Evolutionary conservation across 176 grass and related monocot species (phyloP).

Genomic region (Bolboschoenus planiculmis): DNA sequence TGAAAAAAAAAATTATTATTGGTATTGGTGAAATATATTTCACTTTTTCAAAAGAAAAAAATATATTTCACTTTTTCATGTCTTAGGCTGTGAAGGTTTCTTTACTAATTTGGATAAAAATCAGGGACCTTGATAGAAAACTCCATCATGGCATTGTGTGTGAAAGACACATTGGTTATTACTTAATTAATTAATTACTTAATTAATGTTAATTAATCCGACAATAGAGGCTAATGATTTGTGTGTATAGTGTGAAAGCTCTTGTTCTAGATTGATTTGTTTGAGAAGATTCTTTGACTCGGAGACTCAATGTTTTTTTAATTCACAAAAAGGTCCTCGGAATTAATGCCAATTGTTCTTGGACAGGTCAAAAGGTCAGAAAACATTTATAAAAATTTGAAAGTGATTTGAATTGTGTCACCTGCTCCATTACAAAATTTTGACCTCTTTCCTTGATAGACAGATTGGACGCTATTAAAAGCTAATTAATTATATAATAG

Average conservation of each 20-base stretch:
- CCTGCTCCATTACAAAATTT: conserved; percentile 15
- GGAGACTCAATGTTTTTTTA: background rate
- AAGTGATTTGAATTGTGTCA: background rate
- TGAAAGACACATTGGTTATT: background rate
- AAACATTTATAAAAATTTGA: background rate
- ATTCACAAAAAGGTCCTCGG: background rate
- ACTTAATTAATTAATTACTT: background rate
- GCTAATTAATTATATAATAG: background rate
- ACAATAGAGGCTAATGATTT: conserved; percentile 5
- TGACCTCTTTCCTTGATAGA: background rate
- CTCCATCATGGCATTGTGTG: background rate
- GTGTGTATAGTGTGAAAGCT: conserved; percentile 14
- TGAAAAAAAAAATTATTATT: too few species aligned
- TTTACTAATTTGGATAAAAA: background rate
- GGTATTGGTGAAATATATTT: too few species aligned
- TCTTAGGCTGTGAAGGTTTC: background rate
- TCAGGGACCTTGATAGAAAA: background rate
- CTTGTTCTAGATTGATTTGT: background rate
- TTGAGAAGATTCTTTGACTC: conserved; percentile 18
- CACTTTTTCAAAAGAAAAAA: too few species aligned
- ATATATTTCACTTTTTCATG: too few species aligned
- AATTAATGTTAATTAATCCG: background rate
- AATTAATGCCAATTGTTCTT: conserved; percentile 8
- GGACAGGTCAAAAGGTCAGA: conserved; percentile 9
- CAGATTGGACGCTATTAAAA: background rate